Base-by-base conservation (phyloP, 768 basidiomycete species). In the Infundibulicybe gibba region DNA sequence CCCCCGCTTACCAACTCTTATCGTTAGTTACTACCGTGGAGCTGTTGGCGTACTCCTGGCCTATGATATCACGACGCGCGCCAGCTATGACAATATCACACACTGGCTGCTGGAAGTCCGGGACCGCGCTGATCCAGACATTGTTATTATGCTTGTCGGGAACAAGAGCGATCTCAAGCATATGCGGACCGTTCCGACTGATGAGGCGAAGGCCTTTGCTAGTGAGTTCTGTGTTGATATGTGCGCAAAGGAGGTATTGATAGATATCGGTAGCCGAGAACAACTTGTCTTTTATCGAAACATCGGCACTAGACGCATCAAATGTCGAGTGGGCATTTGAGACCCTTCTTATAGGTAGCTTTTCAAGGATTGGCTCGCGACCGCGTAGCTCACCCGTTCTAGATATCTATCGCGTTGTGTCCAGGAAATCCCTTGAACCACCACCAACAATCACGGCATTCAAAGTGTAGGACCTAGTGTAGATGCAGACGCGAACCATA, bases 91-190 rank as follows among this genome's bases (percentile, higher is more conserved):
- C 64, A 95, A 91, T 63, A 91, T 97, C 40, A 87, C 83, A 43
- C 80, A 94, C 69, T 97, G 94, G 94, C 74, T 97, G 69, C 97
- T 97, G 75, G 94, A 97, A 67, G 76, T 42, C n/a, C 83, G 94
- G 51, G 94, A 97, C 65, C 94, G 97, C 61, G 94, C 94, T 45
- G 86, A 90, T 62, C 84, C 87, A 45, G 93, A 88, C 73, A 93
- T 93, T 49, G 91, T 90, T 44, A 95, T 95, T 62, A 94, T 94
- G 91, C 80, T 94, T 32, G 92, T 95, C 11, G 93, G 93, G 11
- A 97, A 97, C 77, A 97, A 99, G 86, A 94, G 91, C 65, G 97
- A 99, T 80, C 84, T 99, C 77, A 94, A 97, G 71, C 97, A 98
- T 64, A 67, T 97, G 58, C 75, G 97, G 54, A 94, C 94, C 37